phyloP scores from a whole-genome alignment of 306 rosid genomes.

The Glycine tomentella region DNA sequence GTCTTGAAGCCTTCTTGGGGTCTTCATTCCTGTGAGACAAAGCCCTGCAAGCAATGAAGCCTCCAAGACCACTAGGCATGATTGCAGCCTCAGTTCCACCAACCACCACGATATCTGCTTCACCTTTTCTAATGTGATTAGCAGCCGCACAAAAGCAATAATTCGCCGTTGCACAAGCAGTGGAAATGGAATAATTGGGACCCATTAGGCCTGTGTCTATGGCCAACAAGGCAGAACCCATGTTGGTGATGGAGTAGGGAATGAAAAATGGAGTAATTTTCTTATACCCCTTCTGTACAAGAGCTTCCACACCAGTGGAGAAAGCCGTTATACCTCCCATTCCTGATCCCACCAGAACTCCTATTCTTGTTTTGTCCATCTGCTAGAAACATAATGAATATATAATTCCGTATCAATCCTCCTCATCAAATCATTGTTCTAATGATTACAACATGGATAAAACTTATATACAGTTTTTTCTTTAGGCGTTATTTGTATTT shows the following conservation, averaged over 20 bases:
- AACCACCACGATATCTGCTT: conserved; percentile 77
- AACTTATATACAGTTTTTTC: background rate
- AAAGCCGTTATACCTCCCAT: conserved; percentile 71
- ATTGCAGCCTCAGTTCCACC: conserved; percentile 77
- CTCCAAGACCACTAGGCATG: conserved; percentile 64
- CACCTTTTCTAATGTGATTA: conserved; percentile 77
- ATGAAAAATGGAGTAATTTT: conserved; percentile 68
- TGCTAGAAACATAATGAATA: conserved; percentile 34
- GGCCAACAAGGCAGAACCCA: conserved; percentile 76
- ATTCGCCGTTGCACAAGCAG: conserved; percentile 85
- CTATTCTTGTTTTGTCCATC: conserved; percentile 71
- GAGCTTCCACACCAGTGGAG: conserved; percentile 58
- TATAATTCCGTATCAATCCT: background rate
- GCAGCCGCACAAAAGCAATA: conserved; percentile 75
- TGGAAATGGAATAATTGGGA: conserved; percentile 75
- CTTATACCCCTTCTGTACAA: conserved; percentile 56
- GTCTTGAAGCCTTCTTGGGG: conserved; percentile 75
- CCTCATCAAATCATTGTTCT: background rate
- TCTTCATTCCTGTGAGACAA: conserved; percentile 72
- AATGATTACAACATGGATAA: background rate
- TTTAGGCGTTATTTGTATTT: background rate
- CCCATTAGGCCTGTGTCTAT: conserved; percentile 79
- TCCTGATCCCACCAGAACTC: conserved; percentile 75
- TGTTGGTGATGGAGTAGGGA: conserved; percentile 66
- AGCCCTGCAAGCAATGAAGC: conserved; percentile 79